Percentiles rank a stretch among this genome's conserved stretches.
Conservation (phyloP, 495 filamentous ascomycete species). For the Penicillium pancosmium region DNA sequence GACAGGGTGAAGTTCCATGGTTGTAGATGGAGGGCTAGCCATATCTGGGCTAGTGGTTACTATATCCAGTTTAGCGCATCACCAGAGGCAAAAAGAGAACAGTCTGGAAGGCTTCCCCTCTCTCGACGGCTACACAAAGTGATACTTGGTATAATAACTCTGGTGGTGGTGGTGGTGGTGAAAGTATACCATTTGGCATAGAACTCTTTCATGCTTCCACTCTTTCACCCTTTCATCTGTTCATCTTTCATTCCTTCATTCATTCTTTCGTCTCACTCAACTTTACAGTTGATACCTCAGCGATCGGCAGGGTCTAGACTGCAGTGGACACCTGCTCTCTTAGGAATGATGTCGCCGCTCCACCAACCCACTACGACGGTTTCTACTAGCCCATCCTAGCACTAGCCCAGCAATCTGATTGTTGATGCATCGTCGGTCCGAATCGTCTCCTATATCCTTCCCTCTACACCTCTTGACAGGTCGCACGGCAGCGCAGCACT, state of each 20-base stretch:
- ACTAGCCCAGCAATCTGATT: background rate
- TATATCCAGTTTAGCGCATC: too few relatives aligned
- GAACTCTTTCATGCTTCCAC: too few relatives aligned
- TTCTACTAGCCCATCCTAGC: too few relatives aligned
- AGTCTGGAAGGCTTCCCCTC: slow-evolving; percentile 6
- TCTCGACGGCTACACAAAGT: background rate
- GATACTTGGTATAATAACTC: too few relatives aligned
- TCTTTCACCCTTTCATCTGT: too few relatives aligned
- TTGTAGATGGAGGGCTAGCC: background rate
- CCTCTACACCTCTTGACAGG: background rate
- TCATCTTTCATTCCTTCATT: background rate
- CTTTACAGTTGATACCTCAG: too few relatives aligned
- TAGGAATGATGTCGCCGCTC: slow-evolving; percentile 1
- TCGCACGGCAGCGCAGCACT: slow-evolving; percentile 1
- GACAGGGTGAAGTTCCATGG: background rate
- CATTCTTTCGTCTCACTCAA: too few relatives aligned
- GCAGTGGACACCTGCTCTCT: background rate
- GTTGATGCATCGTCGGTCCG: slow-evolving; percentile 4
- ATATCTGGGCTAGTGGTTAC: too few relatives aligned
- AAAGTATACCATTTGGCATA: too few relatives aligned
- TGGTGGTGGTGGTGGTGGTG: too few relatives aligned
- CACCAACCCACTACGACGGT: background rate
- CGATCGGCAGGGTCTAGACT: slow-evolving; percentile 2
- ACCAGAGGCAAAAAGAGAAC: background rate
- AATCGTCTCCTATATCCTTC: background rate